These are phyloP conservation scores for Xylaria polymorpha DNA, from an alignment of 2,329 filamentous ascomycete genomes.

Conservation along the genomic window DNA sequence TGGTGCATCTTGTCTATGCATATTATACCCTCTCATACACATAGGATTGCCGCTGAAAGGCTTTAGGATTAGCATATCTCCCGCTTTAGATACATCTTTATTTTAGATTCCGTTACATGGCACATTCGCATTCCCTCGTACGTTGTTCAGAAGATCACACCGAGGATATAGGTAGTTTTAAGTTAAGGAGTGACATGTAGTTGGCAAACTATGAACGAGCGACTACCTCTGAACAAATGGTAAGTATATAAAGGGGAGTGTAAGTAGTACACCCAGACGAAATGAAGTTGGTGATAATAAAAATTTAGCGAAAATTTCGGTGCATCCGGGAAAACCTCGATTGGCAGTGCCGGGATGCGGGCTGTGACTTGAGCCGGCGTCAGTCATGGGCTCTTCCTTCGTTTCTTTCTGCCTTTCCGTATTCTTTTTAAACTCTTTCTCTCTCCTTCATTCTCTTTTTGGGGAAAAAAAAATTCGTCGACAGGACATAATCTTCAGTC, in stretches of 20 bases:
- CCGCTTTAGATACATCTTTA: not conserved
- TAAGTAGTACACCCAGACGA: slow-evolving; percentile 12
- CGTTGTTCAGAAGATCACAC: not conserved
- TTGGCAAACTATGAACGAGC: slow-evolving; percentile 26
- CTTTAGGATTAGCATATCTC: slow-evolving; percentile 1
- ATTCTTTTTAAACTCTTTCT: not conserved
- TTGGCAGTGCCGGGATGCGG: not conserved
- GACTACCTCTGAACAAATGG: slow-evolving; percentile 17
- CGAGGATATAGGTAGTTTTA: not conserved
- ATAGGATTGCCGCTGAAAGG: not conserved
- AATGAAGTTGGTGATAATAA: slow-evolving; percentile 1
- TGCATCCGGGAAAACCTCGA: not conserved
- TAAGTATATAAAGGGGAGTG: not conserved
- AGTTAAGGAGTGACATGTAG: slow-evolving; percentile 25
- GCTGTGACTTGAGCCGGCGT: not conserved
- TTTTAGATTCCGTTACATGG: not conserved
- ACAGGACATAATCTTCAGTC: not conserved
- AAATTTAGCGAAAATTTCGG: not conserved
- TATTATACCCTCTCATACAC: slow-evolving; percentile 5
- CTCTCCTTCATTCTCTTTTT: not conserved
- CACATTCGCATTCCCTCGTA: not conserved
- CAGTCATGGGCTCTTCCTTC: not conserved
- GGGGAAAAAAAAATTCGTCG: not conserved
- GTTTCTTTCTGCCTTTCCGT: no score
- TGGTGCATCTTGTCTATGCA: not conserved